Conservation (phyloP, 805 yeast species). For the Schwanniomyces sp. region DNA sequence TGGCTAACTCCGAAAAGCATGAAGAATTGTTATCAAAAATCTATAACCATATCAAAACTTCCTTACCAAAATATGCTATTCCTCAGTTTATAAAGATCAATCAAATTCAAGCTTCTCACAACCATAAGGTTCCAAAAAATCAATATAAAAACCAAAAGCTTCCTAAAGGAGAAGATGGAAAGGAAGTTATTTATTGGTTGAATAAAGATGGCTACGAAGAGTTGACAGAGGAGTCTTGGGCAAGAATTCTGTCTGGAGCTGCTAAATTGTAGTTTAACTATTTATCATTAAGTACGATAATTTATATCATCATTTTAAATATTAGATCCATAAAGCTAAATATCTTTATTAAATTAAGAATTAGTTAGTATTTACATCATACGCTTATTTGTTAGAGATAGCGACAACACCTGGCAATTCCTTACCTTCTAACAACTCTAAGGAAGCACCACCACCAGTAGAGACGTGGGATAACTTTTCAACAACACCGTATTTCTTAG, state of each 20-base stretch:
- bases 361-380: background rate
- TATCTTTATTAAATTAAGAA: background rate
- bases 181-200: constrained; percentile 72
- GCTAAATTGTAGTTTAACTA: constrained; percentile 30
- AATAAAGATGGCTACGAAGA: constrained; percentile 54
- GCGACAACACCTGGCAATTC: constrained; percentile 96
- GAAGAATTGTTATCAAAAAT: constrained; percentile 29
- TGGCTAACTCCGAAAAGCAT: constrained; percentile 29
- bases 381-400: constrained; percentile 64
- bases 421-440: constrained; percentile 98
- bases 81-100: constrained; percentile 77
- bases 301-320: background rate
- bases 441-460: constrained; percentile 99
- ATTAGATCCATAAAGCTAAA: background rate
- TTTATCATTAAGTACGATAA: background rate
- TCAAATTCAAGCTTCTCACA: constrained; percentile 66
- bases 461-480: constrained; percentile 97
- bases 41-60: constrained; percentile 25
- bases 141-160: constrained; percentile 63
- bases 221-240: constrained; percentile 61
- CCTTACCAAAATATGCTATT: constrained; percentile 80
- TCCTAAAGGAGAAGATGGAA: constrained; percentile 63
- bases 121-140: constrained; percentile 78
- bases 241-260: constrained; percentile 32
- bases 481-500: constrained; percentile 96